These are phyloP conservation scores for Zasmidium citrigriseum DNA, from an alignment of 2,329 filamentous ascomycete species.

Conservation along the genomic window DNA sequence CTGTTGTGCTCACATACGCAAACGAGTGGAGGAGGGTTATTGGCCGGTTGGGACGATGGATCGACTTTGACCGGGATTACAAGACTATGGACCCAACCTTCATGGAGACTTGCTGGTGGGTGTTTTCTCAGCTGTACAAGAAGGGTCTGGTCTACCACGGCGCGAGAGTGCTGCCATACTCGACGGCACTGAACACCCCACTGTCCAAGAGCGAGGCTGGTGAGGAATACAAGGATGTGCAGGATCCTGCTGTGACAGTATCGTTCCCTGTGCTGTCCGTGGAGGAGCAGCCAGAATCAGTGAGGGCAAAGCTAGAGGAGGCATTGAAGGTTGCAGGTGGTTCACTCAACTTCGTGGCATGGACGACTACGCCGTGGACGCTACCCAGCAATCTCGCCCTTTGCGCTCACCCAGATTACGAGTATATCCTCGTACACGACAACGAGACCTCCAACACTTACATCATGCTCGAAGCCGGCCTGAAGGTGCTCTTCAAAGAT, in stretches of 20 bases:
- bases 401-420: conserved; percentile 77
- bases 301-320: conserved; percentile 31
- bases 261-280: conserved; percentile 72
- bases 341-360: conserved; percentile 75
- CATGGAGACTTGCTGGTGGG: conserved; percentile 98
- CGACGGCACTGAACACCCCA: conserved; percentile 83
- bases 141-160: conserved; percentile 89
- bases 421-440: conserved; percentile 85
- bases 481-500: conserved; percentile 87
- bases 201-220: conserved; percentile 92
- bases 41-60: conserved; percentile 88
- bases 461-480: conserved; percentile 77
- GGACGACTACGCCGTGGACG: conserved; percentile 90
- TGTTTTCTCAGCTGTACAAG: conserved; percentile 89
- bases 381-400: conserved; percentile 78
- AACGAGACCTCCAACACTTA: conserved; percentile 81
- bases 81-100: conserved; percentile 96
- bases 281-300: conserved; percentile 32
- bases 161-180: conserved; percentile 93
- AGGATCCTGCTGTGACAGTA: conserved; percentile 86
- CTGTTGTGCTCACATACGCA: conserved; percentile 91
- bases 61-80: conserved; percentile 97
- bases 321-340: conserved; percentile 31
- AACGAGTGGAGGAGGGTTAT: conserved; percentile 86
- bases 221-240: conserved; percentile 92